phyloP scores from a whole-genome alignment of 495 filamentous ascomycete species.

The Xanthoparmelia taractica region DNA sequence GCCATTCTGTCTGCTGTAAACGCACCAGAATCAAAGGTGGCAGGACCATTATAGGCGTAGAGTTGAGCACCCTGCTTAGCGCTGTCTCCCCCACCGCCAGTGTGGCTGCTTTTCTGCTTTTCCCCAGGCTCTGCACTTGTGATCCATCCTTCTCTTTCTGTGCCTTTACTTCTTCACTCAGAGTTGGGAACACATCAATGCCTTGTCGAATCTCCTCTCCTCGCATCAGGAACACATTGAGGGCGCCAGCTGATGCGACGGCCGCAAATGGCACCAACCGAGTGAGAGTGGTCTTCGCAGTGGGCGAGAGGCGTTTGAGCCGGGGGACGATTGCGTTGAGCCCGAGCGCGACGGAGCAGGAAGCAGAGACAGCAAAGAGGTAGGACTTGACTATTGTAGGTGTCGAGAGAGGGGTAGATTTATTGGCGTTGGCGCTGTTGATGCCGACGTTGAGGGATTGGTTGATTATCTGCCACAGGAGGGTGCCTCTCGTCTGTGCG shows the following conservation, averaged over 20 bases:
- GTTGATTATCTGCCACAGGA: slow-evolving; percentile 93
- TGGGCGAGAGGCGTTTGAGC: slow-evolving; percentile 66
- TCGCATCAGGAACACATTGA: slow-evolving; percentile 97
- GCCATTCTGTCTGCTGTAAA: slow-evolving; percentile 68
- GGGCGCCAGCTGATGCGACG: slow-evolving; percentile 76
- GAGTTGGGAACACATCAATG: slow-evolving; percentile 86
- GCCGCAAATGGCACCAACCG: slow-evolving; percentile 92
- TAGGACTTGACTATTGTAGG: slow-evolving; percentile 82
- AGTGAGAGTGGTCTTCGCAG: slow-evolving; percentile 62
- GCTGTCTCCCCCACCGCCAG: slow-evolving; percentile 90
- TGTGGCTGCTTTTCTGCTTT: slow-evolving; percentile 76
- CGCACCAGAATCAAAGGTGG: slow-evolving; percentile 78
- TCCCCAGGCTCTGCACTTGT: slow-evolving; percentile 63
- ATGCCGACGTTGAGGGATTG: slow-evolving; percentile 97
- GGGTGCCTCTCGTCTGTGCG: slow-evolving; percentile 68
- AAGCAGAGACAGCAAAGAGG: slow-evolving; percentile 82
- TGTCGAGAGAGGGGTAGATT: slow-evolving; percentile 75
- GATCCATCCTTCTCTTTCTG: slow-evolving; percentile 51
- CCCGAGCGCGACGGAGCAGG: slow-evolving; percentile 88
- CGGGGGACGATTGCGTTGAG: slow-evolving; percentile 81
- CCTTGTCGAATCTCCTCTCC: slow-evolving; percentile 87
- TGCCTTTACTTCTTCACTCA: slow-evolving; percentile 48
- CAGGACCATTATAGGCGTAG: slow-evolving; percentile 93
- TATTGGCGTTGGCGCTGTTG: slow-evolving; percentile 96
- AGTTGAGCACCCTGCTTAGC: slow-evolving; percentile 78